Evolutionary conservation across 2,329 filamentous ascomycete genomes (phyloP), one percentile per base, ranked within the genome.

Genomic region (Paraconiothyrium brasiliense): DNA sequence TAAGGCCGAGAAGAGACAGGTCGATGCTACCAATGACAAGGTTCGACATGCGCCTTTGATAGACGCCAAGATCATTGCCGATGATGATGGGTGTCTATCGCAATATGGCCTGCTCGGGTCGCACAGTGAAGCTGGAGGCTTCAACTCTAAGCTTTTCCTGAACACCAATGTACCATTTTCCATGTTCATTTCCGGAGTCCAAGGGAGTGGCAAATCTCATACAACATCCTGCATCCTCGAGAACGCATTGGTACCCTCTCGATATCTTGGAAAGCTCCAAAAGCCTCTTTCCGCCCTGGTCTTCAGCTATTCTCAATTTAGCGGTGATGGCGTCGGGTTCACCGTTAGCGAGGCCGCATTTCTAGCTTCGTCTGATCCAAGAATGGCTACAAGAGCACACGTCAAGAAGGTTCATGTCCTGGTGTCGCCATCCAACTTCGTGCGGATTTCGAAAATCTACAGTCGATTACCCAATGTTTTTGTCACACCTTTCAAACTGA

Each of bases 191-290:
- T 90, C 88, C 62, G 88, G 87, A 1, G 84, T 84, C 1, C 87
- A 90, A 67, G 87, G 87, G 0, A 85, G 83, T 47, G 88, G 88
- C 0, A 90, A 90, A 68, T 86, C 83, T 30, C 85, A 89, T 60
- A 89, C 87, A 0, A 77, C 88, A 2, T 84, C 85, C 0, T 87
- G 84, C 66, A 77, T 90, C 50, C 77, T 89, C 9, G 71, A 74
- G 49, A 73, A 74, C 35, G 57, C 67, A 2, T 76, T 90, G 0
- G 74, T 87, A 0, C 67, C 73, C 0, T 84, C 71, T 8, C 52
- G 79, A 0, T 66, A 73, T 2, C 71, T 84, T 1, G 84, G 83
- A 1, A 74, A 72, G 3, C 71, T 88, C 1, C 80, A 81, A 0
- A 78, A 78, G 0, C 87, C 87, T 0, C 76, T 90, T 0, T 86